Conservation (phyloP, 495 filamentous ascomycete genomes). For the Aspergillus saccharolyticus region DNA sequence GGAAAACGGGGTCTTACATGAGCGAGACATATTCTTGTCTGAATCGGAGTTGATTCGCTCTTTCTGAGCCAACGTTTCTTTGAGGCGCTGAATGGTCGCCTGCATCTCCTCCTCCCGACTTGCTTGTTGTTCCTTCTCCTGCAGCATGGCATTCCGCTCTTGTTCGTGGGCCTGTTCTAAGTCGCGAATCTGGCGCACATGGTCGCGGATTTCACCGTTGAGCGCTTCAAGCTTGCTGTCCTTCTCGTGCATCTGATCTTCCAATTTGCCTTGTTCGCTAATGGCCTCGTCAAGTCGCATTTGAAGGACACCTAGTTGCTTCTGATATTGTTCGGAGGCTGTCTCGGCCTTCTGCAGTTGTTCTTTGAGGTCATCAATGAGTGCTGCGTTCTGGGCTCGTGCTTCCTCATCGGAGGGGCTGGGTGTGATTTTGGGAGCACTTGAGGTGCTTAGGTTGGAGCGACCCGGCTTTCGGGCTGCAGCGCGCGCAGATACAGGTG, state of each 20-base stretch:
- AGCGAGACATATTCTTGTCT: slow-evolving; percentile 59
- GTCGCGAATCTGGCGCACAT: slow-evolving; percentile 74
- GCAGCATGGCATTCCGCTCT: slow-evolving; percentile 79
- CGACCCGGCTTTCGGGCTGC: slow-evolving; percentile 55
- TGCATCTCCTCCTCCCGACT: slow-evolving; percentile 85
- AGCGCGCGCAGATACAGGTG: slow-evolving; percentile 65
- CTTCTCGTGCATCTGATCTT: slow-evolving; percentile 77
- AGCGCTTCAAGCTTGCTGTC: slow-evolving; percentile 75
- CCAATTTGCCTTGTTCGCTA: slow-evolving; percentile 76
- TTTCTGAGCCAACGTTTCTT: slow-evolving; percentile 77
- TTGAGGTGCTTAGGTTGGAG: slow-evolving; percentile 57
- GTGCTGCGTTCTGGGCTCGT: slow-evolving; percentile 64
- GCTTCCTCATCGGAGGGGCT: slow-evolving; percentile 58
- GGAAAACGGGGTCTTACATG: slow-evolving; percentile 51
- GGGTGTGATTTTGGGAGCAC: slow-evolving; percentile 49
- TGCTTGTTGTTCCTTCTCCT: slow-evolving; percentile 84
- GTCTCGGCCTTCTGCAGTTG: slow-evolving; percentile 75
- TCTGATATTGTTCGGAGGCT: slow-evolving; percentile 72
- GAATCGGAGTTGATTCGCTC: slow-evolving; percentile 57
- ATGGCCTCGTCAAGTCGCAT: slow-evolving; percentile 79
- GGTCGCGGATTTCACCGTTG: slow-evolving; percentile 73
- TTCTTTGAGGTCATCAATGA: slow-evolving; percentile 80
- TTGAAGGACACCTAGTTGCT: slow-evolving; percentile 80
- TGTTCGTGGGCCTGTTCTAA: slow-evolving; percentile 85
- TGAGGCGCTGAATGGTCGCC: slow-evolving; percentile 78